Evolutionary conservation across 2,329 filamentous ascomycete genomes (phyloP).

Genomic region (Rhynchosporium secalis): DNA sequence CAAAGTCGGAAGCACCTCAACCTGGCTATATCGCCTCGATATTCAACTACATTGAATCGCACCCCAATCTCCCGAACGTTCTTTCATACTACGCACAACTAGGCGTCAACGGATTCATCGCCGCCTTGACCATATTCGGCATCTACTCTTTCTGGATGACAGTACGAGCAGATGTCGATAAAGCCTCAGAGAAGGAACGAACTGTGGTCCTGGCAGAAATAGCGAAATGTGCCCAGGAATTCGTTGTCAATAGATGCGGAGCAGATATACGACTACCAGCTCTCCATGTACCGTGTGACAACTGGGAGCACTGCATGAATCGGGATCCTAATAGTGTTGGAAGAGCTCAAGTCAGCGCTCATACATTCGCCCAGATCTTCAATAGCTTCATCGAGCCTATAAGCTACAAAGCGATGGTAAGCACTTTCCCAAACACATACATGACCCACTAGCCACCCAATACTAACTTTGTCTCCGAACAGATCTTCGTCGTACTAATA

Average conservation of each 20-base stretch:
- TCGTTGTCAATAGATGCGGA: constrained; percentile 72
- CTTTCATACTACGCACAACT: constrained; percentile 68
- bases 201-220: constrained; percentile 72
- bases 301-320: constrained; percentile 87
- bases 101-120: constrained; percentile 49
- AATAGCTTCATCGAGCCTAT: constrained; percentile 92
- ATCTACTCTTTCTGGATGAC: constrained; percentile 38
- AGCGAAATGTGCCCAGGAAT: constrained; percentile 76
- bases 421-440: constrained; percentile 27
- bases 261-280: constrained; percentile 68
- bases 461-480: neutral
- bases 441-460: neutral
- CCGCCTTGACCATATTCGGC: constrained; percentile 45
- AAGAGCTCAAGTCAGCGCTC: constrained; percentile 76
- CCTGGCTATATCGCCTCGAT: constrained; percentile 49
- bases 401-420: constrained; percentile 76
- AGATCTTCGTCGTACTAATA: constrained; percentile 54
- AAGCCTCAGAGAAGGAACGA: constrained; percentile 60
- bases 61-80: constrained; percentile 65
- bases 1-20: constrained; percentile 24
- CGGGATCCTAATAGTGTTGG: constrained; percentile 77
- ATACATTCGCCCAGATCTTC: constrained; percentile 88
- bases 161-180: constrained; percentile 41
- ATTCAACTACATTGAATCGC: constrained; percentile 62
- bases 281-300: constrained; percentile 69